Percentiles rank a stretch among this genome's conserved stretches.
These are phyloP conservation scores for Zygotorulaspora chibaensis DNA, from an alignment of 805 yeast genomes.

Conservation along the genomic window DNA sequence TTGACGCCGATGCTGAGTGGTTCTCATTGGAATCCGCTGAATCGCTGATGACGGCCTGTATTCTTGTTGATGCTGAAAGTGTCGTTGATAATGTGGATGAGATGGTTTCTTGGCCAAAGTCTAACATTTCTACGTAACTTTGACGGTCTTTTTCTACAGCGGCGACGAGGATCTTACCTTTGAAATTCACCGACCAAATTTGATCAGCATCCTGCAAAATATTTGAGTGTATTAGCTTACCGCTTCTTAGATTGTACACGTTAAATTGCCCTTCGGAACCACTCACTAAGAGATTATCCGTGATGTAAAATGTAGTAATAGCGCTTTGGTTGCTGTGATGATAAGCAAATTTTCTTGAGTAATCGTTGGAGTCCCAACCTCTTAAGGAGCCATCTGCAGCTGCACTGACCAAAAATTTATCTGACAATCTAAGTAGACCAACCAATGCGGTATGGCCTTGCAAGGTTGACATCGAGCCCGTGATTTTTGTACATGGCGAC, in stretches of 20 bases:
- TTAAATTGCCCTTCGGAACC: conserved; percentile 87
- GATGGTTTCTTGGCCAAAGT: conserved; percentile 48
- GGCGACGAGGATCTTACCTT: conserved; percentile 77
- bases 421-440: conserved; percentile 75
- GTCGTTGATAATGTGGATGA: not conserved
- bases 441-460: conserved; percentile 90
- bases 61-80: not conserved
- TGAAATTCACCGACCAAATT: conserved; percentile 93
- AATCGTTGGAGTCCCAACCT: conserved; percentile 86
- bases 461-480: conserved; percentile 49
- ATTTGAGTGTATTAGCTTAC: conserved; percentile 65
- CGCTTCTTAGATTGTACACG: conserved; percentile 80
- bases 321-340: conserved; percentile 79
- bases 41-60: not conserved
- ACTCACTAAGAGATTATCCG: conserved; percentile 75
- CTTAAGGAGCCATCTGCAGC: conserved; percentile 93
- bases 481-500: conserved; percentile 26
- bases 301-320: conserved; percentile 90
- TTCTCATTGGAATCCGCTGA: not conserved
- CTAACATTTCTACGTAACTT: conserved; percentile 80
- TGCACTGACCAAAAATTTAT: conserved; percentile 78
- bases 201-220: conserved; percentile 73
- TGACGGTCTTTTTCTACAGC: conserved; percentile 75
- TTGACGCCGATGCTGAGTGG: not conserved
- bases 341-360: conserved; percentile 58